Percentiles rank a stretch among this genome's conserved stretches.
Evolutionary conservation across 805 yeast genomes (phyloP).

Genomic region (Myxozyma udenii): DNA sequence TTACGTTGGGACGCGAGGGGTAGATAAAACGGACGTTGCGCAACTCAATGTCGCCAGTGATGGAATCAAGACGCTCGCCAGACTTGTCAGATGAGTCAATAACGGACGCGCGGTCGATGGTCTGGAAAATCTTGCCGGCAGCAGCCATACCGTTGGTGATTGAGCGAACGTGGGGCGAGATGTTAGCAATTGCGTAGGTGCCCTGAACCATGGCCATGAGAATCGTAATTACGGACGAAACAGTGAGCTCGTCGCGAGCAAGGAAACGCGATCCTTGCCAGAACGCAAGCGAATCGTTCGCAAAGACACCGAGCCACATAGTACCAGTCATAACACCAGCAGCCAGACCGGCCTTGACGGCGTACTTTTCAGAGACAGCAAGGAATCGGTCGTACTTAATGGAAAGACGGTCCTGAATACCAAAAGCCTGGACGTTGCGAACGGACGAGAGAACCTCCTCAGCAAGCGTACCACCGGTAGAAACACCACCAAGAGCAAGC

Average conservation of each 20-base stretch:
- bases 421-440: constrained; percentile 45
- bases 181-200: constrained; percentile 35
- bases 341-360: constrained; percentile 26
- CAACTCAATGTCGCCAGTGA: constrained; percentile 43
- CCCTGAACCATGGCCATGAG: constrained; percentile 30
- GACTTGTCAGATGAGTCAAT: constrained; percentile 35
- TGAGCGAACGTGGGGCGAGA: constrained; percentile 43
- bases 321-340: constrained; percentile 40
- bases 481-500: constrained; percentile 24
- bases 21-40: constrained; percentile 34
- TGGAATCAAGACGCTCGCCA: constrained; percentile 32
- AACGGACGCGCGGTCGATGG: constrained; percentile 42
- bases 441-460: constrained; percentile 44
- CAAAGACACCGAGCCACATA: constrained; percentile 42
- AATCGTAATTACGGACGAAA: constrained; percentile 41
- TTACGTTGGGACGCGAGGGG: constrained; percentile 37
- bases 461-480: constrained; percentile 38
- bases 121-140: constrained; percentile 40
- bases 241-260: constrained; percentile 38
- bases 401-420: constrained; percentile 41
- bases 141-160: constrained; percentile 42
- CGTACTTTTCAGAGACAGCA: constrained; percentile 32
- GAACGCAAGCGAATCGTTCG: constrained; percentile 43
- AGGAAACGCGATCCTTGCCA: constrained; percentile 46
- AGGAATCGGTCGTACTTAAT: constrained; percentile 38